phyloP scores from a whole-genome alignment of 371 early-diverging fungal genomes.

The Vairimorpha necatrix region DNA sequence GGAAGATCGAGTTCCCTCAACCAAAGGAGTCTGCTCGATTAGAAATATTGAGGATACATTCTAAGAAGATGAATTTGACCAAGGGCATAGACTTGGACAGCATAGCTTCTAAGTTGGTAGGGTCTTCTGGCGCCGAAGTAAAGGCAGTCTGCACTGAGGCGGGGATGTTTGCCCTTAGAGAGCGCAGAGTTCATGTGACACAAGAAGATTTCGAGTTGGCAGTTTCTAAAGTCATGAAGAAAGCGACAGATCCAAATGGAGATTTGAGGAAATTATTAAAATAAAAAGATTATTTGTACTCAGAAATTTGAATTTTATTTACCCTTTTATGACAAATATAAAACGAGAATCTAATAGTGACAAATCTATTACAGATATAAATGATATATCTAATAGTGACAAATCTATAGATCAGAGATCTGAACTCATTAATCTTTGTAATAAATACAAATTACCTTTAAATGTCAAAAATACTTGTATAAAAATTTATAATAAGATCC shows the following conservation, averaged over 20 bases:
- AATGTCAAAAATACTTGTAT: conserved; percentile 39
- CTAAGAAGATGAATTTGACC: conserved; percentile 90
- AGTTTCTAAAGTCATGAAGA: conserved; percentile 81
- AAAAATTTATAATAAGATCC: conserved; percentile 15
- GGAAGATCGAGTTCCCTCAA: conserved; percentile 82
- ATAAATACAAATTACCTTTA: conserved; percentile 5
- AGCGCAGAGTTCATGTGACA: conserved; percentile 89
- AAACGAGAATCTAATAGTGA: neutral
- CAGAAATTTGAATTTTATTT: neutral
- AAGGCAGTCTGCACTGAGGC: conserved; percentile 97
- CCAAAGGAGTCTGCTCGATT: conserved; percentile 98
- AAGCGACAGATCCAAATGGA: conserved; percentile 45
- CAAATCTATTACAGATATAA: too few species aligned
- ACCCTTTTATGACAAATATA: neutral
- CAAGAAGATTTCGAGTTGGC: conserved; percentile 92
- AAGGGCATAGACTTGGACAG: conserved; percentile 97
- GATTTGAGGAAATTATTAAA: conserved; percentile 63
- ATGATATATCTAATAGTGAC: too few species aligned
- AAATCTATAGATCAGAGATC: too few species aligned
- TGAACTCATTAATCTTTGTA: conserved; percentile 20
- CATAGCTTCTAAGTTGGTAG: conserved; percentile 92
- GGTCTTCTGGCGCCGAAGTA: conserved; percentile 93
- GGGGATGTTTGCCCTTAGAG: conserved; percentile 97
- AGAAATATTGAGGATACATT: conserved; percentile 89
- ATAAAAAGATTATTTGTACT: conserved; percentile 41